Conservation (phyloP, 1,284 basidiomycete genomes). For the Puccinia hordei region DNA sequence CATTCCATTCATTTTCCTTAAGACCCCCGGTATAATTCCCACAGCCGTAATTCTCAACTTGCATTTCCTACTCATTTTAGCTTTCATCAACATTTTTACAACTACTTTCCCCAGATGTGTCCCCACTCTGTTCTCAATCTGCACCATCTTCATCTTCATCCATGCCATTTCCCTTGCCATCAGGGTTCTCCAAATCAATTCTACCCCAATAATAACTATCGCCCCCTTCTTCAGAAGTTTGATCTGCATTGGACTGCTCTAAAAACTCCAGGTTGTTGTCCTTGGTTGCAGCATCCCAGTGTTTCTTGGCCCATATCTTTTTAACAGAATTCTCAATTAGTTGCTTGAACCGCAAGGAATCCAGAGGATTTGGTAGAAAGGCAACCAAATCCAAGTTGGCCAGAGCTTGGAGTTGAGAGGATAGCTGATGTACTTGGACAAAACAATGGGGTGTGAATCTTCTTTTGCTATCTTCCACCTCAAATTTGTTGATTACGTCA, state of each 20-base stretch:
- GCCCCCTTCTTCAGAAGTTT: background rate
- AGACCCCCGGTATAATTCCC: too few species aligned
- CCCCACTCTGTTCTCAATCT: background rate
- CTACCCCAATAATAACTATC: background rate
- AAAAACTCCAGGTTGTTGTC: slow-evolving; percentile 3
- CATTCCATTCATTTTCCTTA: too few species aligned
- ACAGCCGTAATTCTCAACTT: background rate
- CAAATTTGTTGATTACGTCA: too few species aligned
- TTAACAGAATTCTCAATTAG: background rate
- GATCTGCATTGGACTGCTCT: background rate
- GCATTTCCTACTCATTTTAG: background rate
- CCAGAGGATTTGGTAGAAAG: background rate
- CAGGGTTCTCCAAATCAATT: background rate
- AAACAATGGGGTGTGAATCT: too few species aligned
- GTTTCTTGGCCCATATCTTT: background rate
- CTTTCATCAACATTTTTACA: background rate
- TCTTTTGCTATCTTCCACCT: too few species aligned
- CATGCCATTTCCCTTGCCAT: background rate
- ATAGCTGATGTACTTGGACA: too few species aligned
- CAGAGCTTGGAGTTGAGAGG: slow-evolving; percentile 12
- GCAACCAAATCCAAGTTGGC: background rate
- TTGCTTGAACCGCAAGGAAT: background rate
- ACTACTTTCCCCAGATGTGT: background rate
- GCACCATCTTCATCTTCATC: background rate
- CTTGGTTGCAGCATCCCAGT: slow-evolving; percentile 19